Evolutionary conservation across 192 early-diverging fungal species (phyloP).

Genomic region (Rhizophagus prolifer): DNA sequence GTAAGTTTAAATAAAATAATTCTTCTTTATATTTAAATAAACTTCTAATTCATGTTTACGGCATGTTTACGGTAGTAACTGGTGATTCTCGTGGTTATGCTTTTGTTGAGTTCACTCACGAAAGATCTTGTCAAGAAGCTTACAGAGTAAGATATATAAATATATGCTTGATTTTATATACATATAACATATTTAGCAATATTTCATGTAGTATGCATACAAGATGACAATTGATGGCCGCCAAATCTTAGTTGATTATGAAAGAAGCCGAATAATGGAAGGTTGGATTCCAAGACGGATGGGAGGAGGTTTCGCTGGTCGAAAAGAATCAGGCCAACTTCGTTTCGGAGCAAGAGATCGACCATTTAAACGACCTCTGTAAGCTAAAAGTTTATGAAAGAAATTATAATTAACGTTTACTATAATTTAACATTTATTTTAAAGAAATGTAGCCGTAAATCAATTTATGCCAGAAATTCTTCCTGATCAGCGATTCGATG

Average conservation of each 20-base stretch:
- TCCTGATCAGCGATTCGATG: constrained; percentile 23
- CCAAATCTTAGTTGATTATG: constrained; percentile 42
- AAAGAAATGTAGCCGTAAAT: constrained; percentile 23
- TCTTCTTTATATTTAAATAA: not conserved
- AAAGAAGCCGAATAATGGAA: constrained; percentile 37
- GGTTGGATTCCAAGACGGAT: constrained; percentile 45
- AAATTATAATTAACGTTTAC: not conserved
- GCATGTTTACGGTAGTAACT: constrained; percentile 30
- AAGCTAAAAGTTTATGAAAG: not conserved
- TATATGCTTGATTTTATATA: not conserved
- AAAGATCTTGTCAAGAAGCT: constrained; percentile 35
- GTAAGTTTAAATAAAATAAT: not conserved
- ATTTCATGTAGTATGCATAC: constrained; percentile 21
- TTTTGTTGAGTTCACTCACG: constrained; percentile 32
- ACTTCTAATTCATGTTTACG: not conserved
- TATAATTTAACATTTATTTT: not conserved
- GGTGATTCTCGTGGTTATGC: constrained; percentile 42
- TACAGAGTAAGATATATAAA: constrained; percentile 23
- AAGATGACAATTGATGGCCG: constrained; percentile 33
- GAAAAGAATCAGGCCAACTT: constrained; percentile 45
- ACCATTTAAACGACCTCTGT: constrained; percentile 35
- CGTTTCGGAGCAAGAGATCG: constrained; percentile 44
- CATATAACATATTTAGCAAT: not conserved
- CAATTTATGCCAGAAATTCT: constrained; percentile 27
- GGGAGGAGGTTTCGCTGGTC: constrained; percentile 45